Base-by-base conservation (phyloP, 768 basidiomycete species). In the Naganishia antarctica region DNA sequence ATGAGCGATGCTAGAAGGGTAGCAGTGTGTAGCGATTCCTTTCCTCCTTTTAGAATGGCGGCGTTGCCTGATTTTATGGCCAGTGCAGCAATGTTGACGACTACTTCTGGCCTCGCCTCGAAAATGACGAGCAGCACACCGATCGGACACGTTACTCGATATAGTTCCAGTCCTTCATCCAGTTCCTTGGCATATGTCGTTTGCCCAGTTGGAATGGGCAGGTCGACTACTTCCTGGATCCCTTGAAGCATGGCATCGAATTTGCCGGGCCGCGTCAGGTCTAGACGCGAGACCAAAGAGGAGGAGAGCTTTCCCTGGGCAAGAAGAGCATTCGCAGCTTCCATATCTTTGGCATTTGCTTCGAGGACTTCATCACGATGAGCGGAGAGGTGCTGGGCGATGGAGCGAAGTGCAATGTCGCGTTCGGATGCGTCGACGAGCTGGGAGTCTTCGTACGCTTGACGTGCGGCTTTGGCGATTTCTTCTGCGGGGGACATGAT, bases 1-100 rank as follows among this genome's bases (percentile, higher is more conserved):
- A 98, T 97, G 48, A 90, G 85, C 67, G 84, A 80, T 1, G 91
- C 84, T 34, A 99, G 83, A 28, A 91, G 80, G 5, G 81, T 76
- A 2, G 91, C 83, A 1, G 96, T 96, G 63, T 85, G 80, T 50
- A 84, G 84, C 4, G 94, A 97, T 75, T 99, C 96, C 75, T 94
- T 97, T 6, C 96, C 96, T 11, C 96, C 94, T 78, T 99, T 98
- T 31, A 98, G 80, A 64, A 99, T 98, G 9, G 93, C 94, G 23
- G 92, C 88, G 75, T 99, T 99, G 1, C 94, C 94, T 31, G 92
- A 96, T 78, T 97, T 99, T 74, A 99, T 89, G 0, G 96, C 94
- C 72, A 98, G 80, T 0, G 92, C 84, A 5, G 96, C 90, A 68
- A 99, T 97, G 75, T 98, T 98, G 43, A 97, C 89, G 26, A 98